Base-by-base conservation (phyloP, 2,329 filamentous ascomycete species). In the Lecanicillium sp. region DNA sequence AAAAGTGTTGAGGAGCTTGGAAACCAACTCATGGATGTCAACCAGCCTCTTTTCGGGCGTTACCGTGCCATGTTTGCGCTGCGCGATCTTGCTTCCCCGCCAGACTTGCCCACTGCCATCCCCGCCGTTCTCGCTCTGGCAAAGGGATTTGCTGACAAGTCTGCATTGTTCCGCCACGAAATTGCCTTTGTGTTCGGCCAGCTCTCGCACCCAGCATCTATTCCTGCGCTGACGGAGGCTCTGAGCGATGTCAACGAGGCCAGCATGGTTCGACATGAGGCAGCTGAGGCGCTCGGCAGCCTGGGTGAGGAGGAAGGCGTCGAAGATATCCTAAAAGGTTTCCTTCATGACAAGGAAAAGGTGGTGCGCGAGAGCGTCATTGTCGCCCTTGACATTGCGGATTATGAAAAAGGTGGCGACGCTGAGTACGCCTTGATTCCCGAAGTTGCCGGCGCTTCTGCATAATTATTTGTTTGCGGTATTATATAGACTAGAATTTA, bases 51-150 rank as follows among this genome's bases (percentile, higher is more conserved):
- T 11, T 98, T 98, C 71, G 70, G 87, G 57, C 81, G 92, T 58
- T 98, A 98, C 66, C 81, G 92, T 54, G 90, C 92, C 59, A 98
- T 98, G 92, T 98, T 98, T 58, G 86, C 87, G 42, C 80, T 98
- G 37, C 84, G 92, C 56, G 92, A 98, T 62, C 80, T 98, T 37
- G 88, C 89, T 17, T 96, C 89, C 4, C 92, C 92, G 13, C 89
- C 90, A 9, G 84, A 94, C 56, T 79, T 94, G 31, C 85, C 88
- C 2, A 95, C 89, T 2, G 89, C 90, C 6, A 77, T 87, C 13
- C 83, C 86, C n/a, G 90, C 92, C 14, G 77, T 98, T 38, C 74
- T 83, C 32, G 86, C 89, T 10, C 76, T 98, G 33, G 87, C 92
- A 33, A 82, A 81, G 56, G 92, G 92, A 13, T 81, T 98, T 51